Percentiles rank a stretch among this genome's conserved stretches.
These are phyloP conservation scores for Jacaranda mimosifolia DNA, from an alignment of 257 asterid species.

Conservation along the genomic window DNA sequence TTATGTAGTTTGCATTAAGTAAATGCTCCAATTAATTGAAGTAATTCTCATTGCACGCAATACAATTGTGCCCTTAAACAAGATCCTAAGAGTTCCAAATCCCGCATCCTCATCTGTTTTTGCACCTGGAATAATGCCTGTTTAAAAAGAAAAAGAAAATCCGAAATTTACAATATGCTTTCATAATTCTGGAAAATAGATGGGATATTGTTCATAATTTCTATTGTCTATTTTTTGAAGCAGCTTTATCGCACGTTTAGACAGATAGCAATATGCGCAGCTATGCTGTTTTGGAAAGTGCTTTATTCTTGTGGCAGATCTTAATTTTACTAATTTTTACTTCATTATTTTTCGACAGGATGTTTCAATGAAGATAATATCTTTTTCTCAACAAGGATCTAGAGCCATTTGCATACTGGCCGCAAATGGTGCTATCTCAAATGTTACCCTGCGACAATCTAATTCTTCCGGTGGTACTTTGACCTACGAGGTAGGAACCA, in stretches of 20 bases:
- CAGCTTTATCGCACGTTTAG: not conserved
- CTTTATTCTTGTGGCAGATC: not conserved
- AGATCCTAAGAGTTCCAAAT: not conserved
- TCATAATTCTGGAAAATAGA: not conserved
- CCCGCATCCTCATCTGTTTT: not conserved
- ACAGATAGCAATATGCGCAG: not conserved
- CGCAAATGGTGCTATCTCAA: conserved; percentile 90
- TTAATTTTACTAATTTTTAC: not conserved
- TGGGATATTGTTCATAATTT: not conserved
- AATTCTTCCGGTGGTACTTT: conserved; percentile 91
- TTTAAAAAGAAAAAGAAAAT: too few species aligned
- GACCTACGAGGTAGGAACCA: conserved; percentile 78
- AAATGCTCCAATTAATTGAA: not conserved
- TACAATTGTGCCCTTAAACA: not conserved
- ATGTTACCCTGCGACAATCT: conserved; percentile 84
- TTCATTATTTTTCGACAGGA: conserved; percentile 11
- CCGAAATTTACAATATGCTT: not conserved
- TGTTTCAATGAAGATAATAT: conserved; percentile 64
- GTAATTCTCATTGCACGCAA: not conserved
- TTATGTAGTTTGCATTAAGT: not conserved
- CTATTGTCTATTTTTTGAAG: not conserved
- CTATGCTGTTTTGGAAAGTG: not conserved
- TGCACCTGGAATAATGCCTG: too few species aligned
- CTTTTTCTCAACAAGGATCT: conserved; percentile 87
- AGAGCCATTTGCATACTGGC: conserved; percentile 88